Evolutionary conservation across 2,329 filamentous ascomycete species (phyloP).

Genomic region (Verticillium isaacii): DNA sequence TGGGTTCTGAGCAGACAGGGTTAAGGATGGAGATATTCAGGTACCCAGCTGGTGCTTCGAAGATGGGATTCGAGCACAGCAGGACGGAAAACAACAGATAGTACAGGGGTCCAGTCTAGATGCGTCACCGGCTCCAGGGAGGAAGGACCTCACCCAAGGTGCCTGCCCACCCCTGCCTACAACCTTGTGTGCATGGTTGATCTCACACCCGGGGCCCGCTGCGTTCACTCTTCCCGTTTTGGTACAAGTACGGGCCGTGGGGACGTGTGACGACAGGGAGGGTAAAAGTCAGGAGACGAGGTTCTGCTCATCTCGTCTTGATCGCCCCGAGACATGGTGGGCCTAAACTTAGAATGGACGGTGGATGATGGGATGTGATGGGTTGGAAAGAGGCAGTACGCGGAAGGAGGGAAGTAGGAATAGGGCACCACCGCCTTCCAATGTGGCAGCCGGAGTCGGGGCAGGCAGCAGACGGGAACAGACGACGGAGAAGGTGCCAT

Average conservation of each 20-base stretch:
- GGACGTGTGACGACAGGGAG: neutral
- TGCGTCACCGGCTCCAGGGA: neutral
- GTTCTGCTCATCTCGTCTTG: neutral
- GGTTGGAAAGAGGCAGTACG: neutral
- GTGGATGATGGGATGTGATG: neutral
- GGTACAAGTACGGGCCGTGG: too few relatives aligned
- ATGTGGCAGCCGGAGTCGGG: neutral
- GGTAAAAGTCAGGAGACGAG: neutral
- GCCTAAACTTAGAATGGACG: neutral
- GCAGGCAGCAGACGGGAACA: too few relatives aligned
- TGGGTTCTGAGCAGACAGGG: neutral
- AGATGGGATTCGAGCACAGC: neutral
- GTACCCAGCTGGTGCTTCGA: neutral
- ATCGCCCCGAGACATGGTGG: neutral
- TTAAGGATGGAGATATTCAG: neutral
- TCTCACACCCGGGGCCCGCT: neutral
- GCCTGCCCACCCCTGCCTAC: too few relatives aligned
- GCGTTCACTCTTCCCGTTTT: neutral
- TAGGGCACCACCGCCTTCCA: neutral
- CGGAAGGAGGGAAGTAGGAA: neutral
- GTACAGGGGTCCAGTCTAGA: neutral
- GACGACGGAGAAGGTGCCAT: too few relatives aligned
- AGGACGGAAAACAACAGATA: neutral
- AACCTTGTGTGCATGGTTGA: too few relatives aligned
- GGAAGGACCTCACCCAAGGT: neutral